Evolutionary conservation across 2,329 filamentous ascomycete genomes (phyloP).

Genomic region (Chrysosphaeria jannelii): DNA sequence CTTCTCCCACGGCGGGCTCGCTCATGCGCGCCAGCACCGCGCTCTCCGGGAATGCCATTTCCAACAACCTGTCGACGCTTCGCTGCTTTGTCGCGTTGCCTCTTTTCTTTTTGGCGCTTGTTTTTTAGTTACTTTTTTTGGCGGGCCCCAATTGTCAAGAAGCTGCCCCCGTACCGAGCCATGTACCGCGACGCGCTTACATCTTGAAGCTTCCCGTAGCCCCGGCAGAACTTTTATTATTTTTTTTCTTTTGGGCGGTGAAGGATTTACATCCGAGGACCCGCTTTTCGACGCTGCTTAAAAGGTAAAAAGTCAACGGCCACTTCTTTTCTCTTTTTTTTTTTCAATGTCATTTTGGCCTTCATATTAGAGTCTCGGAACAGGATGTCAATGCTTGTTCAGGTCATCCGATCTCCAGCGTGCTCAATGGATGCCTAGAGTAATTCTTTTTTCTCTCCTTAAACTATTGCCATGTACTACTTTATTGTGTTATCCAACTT

Average conservation of each 20-base stretch:
- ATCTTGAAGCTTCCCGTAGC: neutral
- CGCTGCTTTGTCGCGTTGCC: neutral
- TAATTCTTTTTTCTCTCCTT: too few species aligned
- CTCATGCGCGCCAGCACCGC: neutral
- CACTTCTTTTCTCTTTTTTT: conserved; percentile 14
- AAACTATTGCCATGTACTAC: too few species aligned
- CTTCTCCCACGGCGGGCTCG: too few species aligned
- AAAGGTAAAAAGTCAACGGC: too few species aligned
- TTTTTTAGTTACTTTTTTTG: conserved; percentile 1
- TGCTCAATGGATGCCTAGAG: too few species aligned
- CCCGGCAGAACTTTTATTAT: neutral
- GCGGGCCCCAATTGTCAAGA: conserved; percentile 1
- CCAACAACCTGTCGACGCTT: neutral
- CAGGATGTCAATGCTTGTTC: conserved; percentile 79
- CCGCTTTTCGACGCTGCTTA: too few species aligned
- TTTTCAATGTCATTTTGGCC: conserved; percentile 51
- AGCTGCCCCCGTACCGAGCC: too few species aligned
- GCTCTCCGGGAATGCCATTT: neutral
- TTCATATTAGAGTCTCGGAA: conserved; percentile 99
- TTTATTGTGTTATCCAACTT: too few species aligned
- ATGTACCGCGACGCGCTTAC: too few species aligned
- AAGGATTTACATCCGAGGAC: too few species aligned
- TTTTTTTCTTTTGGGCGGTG: conserved; percentile 1
- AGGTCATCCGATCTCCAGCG: conserved; percentile 61
- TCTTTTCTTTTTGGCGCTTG: neutral